phyloP scores from a whole-genome alignment of 139 green algal species.

The Nannochloris sp. region DNA sequence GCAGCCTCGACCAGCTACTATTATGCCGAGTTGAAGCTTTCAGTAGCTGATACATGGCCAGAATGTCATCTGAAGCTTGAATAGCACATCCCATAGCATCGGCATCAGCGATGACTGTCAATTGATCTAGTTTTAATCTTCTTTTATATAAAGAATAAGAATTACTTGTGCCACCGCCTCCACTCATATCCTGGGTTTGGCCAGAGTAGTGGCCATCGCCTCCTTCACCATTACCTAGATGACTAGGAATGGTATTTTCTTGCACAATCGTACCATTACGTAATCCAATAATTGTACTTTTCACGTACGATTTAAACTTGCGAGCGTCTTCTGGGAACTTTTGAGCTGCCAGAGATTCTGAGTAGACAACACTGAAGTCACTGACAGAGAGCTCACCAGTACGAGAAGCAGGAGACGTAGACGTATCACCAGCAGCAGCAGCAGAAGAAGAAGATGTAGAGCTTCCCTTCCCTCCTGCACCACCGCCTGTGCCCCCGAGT shows the following conservation, averaged over 20 bases:
- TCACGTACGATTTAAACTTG: slow-evolving; percentile 10
- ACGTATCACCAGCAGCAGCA: no score
- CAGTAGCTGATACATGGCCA: neutral
- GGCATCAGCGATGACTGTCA: neutral
- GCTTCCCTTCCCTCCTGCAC: neutral
- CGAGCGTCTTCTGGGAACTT: slow-evolving; percentile 11
- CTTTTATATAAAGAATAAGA: no score
- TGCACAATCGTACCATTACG: neutral
- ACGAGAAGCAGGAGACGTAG: no score
- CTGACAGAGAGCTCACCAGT: neutral
- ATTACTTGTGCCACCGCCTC: neutral
- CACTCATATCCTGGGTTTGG: neutral
- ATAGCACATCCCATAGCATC: slow-evolving; percentile 14
- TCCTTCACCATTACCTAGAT: neutral
- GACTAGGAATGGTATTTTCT: no score
- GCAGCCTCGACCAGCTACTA: neutral
- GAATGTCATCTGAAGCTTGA: slow-evolving; percentile 2
- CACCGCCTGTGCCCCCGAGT: neutral
- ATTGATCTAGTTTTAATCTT: neutral
- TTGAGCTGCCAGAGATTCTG: neutral
- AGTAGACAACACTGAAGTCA: slow-evolving; percentile 12
- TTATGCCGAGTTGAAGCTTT: neutral
- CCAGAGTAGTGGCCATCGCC: no score
- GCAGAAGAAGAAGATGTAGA: no score
- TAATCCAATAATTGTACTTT: neutral